Evolutionary conservation across 495 filamentous ascomycete species (phyloP).

Genomic region (Jackrogersella multiformis): DNA sequence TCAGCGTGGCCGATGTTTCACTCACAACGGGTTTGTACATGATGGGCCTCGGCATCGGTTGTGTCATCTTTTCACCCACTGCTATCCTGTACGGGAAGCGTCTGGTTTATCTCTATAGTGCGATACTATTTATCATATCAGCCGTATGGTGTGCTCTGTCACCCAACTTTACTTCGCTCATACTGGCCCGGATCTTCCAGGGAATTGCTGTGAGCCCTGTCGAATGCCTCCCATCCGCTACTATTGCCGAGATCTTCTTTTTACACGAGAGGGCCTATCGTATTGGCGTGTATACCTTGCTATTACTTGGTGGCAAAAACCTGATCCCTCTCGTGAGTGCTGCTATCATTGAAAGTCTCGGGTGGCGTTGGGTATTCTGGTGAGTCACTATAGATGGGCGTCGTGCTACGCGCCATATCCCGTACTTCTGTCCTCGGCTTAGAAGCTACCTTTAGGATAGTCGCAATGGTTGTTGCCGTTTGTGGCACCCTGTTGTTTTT

Average conservation of each 20-base stretch:
- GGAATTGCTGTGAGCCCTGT: slow-evolving; percentile 89
- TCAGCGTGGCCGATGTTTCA: slow-evolving; percentile 78
- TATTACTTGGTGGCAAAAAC: slow-evolving; percentile 93
- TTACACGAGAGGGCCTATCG: slow-evolving; percentile 94
- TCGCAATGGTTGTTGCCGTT: slow-evolving; percentile 83
- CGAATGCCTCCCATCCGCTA: slow-evolving; percentile 94
- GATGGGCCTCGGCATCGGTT: slow-evolving; percentile 90
- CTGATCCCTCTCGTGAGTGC: slow-evolving; percentile 88
- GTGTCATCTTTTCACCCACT: slow-evolving; percentile 84
- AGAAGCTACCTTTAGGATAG: slow-evolving; percentile 65
- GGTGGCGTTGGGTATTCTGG: slow-evolving; percentile 96
- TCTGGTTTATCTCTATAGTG: slow-evolving; percentile 86
- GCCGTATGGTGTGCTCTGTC: slow-evolving; percentile 89
- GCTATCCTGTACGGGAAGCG: slow-evolving; percentile 92
- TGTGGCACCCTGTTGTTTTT: slow-evolving; percentile 81
- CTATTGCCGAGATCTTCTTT: slow-evolving; percentile 96
- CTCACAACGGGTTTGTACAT: slow-evolving; percentile 95
- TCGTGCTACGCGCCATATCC: background rate
- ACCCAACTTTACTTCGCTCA: slow-evolving; percentile 79
- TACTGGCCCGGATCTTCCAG: slow-evolving; percentile 85
- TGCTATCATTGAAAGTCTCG: slow-evolving; percentile 77
- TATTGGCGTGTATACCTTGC: slow-evolving; percentile 92
- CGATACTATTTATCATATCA: slow-evolving; percentile 77
- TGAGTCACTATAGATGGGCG: slow-evolving; percentile 52
- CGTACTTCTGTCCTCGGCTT: slow-evolving; percentile 20